phyloP scores from a whole-genome alignment of 2,329 filamentous ascomycete species.

The Byssochlamys sp. region DNA sequence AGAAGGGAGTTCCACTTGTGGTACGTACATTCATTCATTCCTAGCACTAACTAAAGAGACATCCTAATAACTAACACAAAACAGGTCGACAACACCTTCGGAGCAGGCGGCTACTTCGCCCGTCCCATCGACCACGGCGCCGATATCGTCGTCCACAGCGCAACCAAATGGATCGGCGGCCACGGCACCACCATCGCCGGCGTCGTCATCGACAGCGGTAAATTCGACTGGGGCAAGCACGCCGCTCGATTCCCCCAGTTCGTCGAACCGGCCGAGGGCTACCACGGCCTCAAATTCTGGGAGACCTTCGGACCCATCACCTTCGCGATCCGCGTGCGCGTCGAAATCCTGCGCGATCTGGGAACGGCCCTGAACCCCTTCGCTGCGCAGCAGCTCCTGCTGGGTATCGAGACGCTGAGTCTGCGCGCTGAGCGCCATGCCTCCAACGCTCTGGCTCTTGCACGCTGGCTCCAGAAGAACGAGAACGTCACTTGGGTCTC shows the following conservation, averaged over 20 bases:
- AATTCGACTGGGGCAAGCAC: slow-evolving; percentile 87
- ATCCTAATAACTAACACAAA: neutral
- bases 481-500: slow-evolving; percentile 84
- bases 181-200: slow-evolving; percentile 88
- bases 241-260: slow-evolving; percentile 83
- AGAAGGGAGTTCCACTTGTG: slow-evolving; percentile 57
- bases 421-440: slow-evolving; percentile 79
- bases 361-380: slow-evolving; percentile 79
- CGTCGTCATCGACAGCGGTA: slow-evolving; percentile 76
- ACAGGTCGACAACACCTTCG: slow-evolving; percentile 87
- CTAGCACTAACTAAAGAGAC: too few relatives aligned
- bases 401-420: slow-evolving; percentile 83
- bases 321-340: slow-evolving; percentile 75
- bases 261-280: slow-evolving; percentile 74
- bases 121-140: slow-evolving; percentile 82
- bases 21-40: slow-evolving; percentile 22
- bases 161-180: slow-evolving; percentile 94
- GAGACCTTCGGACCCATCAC: slow-evolving; percentile 75
- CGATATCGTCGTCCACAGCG: slow-evolving; percentile 88
- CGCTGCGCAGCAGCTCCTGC: slow-evolving; percentile 78
- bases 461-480: slow-evolving; percentile 73
- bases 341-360: slow-evolving; percentile 82
- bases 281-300: slow-evolving; percentile 87
- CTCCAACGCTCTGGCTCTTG: slow-evolving; percentile 68
- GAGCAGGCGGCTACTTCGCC: slow-evolving; percentile 79